Evolutionary conservation across 164 flowering plant species (phyloP).

Genomic region (Hamamelis virginiana): DNA sequence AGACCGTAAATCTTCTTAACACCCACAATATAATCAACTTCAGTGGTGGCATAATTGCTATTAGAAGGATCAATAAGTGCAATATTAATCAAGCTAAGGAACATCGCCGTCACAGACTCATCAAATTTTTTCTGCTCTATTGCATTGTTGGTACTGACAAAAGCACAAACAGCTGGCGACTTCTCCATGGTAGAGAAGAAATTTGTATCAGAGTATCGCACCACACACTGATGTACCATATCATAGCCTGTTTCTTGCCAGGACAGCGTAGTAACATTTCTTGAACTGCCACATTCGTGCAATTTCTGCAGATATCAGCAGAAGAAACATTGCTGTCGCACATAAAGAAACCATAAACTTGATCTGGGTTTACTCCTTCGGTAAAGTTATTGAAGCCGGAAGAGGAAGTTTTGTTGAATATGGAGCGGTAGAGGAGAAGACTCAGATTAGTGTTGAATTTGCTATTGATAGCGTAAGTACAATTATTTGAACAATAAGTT

Average conservation of each 20-base stretch:
- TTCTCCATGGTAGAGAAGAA: constrained; percentile 5
- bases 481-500: too few species aligned
- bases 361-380: constrained; percentile 2
- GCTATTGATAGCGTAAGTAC: too few species aligned
- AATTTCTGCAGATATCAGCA: not conserved
- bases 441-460: too few species aligned
- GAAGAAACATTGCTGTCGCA: constrained; percentile 8
- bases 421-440: too few species aligned
- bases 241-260: constrained; percentile 6
- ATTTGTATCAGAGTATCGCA: constrained; percentile 16
- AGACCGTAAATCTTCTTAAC: too few species aligned
- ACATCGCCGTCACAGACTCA: too few species aligned
- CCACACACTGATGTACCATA: constrained; percentile 22
- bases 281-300: not conserved
- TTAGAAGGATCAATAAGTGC: too few species aligned
- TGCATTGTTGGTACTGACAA: not conserved
- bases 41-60: too few species aligned
- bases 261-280: not conserved
- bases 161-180: not conserved
- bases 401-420: too few species aligned
- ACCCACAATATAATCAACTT: too few species aligned
- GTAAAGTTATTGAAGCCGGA: not conserved
- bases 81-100: too few species aligned
- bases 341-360: constrained; percentile 17
- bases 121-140: not conserved